phyloP scores from a whole-genome alignment of 371 early-diverging fungal genomes.

The Mortierella sp. region DNA sequence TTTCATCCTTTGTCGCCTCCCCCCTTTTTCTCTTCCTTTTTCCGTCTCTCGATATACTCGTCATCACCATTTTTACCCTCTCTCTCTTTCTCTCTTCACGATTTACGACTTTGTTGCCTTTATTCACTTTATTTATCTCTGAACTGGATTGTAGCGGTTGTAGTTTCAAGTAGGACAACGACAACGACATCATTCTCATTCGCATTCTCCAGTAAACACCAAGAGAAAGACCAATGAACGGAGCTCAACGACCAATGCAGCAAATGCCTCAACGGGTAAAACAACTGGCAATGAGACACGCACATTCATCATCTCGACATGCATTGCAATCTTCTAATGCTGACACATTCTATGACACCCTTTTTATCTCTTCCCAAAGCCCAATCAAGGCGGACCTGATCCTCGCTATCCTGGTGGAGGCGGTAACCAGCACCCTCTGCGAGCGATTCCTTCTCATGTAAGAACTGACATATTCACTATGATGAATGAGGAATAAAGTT shows the following conservation, averaged over 20 bases:
- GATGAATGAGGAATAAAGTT: not conserved
- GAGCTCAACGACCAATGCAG: constrained; percentile 17
- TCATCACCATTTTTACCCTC: constrained; percentile 1
- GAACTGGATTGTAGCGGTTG: not conserved
- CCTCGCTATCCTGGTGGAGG: constrained; percentile 25
- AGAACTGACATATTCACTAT: constrained; percentile 3
- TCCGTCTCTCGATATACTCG: not conserved
- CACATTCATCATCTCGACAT: not conserved
- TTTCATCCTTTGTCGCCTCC: constrained; percentile 4
- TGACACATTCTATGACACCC: not conserved
- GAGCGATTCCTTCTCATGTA: constrained; percentile 46
- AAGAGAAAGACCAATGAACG: constrained; percentile 10
- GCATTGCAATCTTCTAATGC: not conserved
- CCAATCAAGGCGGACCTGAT: constrained; percentile 20
- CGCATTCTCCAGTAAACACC: not conserved
- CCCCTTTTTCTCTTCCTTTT: not conserved
- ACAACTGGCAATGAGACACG: not conserved
- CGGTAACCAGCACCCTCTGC: constrained; percentile 39
- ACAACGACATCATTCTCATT: not conserved
- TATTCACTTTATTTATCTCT: too few species aligned
- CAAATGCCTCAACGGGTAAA: constrained; percentile 30
- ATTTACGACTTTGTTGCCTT: not conserved
- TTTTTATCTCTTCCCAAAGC: constrained; percentile 3
- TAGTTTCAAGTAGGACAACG: not conserved
- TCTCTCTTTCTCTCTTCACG: not conserved